Conservation (phyloP, 2,329 filamentous ascomycete species). For the Piedraia hortae region DNA sequence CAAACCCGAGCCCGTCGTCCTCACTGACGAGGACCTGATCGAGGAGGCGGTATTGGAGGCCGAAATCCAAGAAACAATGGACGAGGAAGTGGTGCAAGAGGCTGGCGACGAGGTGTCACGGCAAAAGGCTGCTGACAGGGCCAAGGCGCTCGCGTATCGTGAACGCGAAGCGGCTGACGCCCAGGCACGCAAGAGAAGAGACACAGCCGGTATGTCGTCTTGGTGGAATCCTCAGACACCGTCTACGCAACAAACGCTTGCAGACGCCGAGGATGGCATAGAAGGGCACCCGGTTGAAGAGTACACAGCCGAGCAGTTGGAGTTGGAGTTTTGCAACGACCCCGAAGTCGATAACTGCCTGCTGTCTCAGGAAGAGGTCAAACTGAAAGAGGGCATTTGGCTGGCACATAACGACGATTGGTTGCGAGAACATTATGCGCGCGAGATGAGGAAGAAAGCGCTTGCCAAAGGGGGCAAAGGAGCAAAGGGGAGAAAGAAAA, state of each 20-base stretch:
- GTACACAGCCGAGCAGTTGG: slow-evolving; percentile 8
- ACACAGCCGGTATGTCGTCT: slow-evolving; percentile 20
- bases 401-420: slow-evolving; percentile 86
- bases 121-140: slow-evolving; percentile 8
- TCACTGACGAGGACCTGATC: slow-evolving; percentile 19
- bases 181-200: slow-evolving; percentile 22
- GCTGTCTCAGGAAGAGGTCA: slow-evolving; percentile 43
- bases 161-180: slow-evolving; percentile 13
- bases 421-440: slow-evolving; percentile 63
- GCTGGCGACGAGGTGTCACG: slow-evolving; percentile 9
- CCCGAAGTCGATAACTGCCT: slow-evolving; percentile 62
- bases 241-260: too few species aligned
- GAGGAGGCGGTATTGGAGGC: slow-evolving; percentile 20
- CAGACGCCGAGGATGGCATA: too few species aligned
- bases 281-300: slow-evolving; percentile 45
- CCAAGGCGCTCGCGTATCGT: slow-evolving; percentile 8
- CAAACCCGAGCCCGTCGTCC: slow-evolving; percentile 10
- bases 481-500: slow-evolving; percentile 22
- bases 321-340: slow-evolving; percentile 65
- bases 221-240: slow-evolving; percentile 7
- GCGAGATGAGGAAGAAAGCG: slow-evolving; percentile 45
- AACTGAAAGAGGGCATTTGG: slow-evolving; percentile 78
- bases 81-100: slow-evolving; percentile 9
- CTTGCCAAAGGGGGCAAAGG: slow-evolving; percentile 12
- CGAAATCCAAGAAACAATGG: slow-evolving; percentile 16